Evolutionary conservation across 768 basidiomycete genomes (phyloP).

Genomic region (Dioszegia hungarica): DNA sequence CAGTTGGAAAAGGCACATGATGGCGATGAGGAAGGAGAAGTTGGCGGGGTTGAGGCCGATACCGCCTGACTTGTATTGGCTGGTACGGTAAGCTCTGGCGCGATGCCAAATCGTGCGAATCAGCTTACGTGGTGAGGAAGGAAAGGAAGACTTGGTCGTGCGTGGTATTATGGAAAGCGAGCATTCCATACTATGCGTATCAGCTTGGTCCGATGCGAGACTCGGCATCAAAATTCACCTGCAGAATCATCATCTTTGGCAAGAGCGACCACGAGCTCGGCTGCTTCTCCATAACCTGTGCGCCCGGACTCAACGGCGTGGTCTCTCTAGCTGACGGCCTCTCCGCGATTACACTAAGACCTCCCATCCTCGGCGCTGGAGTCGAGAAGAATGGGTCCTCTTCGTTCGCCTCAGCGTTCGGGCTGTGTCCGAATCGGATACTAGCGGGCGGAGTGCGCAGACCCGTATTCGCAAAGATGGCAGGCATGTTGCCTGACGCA

Average conservation of each 20-base stretch:
- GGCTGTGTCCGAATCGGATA: conserved; percentile 27
- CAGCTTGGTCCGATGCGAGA: conserved; percentile 3
- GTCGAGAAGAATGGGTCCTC: conserved; percentile 37
- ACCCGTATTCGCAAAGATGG: conserved; percentile 74
- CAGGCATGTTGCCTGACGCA: conserved; percentile 55
- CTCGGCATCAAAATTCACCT: conserved; percentile 49
- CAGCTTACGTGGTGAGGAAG: conserved; percentile 61
- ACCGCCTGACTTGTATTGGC: conserved; percentile 78
- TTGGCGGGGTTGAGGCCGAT: conserved; percentile 83
- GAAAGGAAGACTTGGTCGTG: conserved; percentile 89
- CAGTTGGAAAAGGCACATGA: conserved; percentile 93
- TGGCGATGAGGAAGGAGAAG: conserved; percentile 76
- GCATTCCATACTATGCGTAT: conserved; percentile 62
- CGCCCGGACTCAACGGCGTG: conserved; percentile 15
- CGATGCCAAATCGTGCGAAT: not conserved
- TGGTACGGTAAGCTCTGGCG: conserved; percentile 41
- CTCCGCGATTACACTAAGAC: conserved; percentile 41
- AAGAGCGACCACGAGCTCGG: conserved; percentile 64
- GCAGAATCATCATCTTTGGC: conserved; percentile 77
- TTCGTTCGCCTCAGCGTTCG: conserved; percentile 4
- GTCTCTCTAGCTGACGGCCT: conserved; percentile 9
- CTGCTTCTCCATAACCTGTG: conserved; percentile 52
- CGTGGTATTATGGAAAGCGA: conserved; percentile 75
- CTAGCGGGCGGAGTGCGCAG: not conserved
- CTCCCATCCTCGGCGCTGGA: conserved; percentile 15